Evolutionary conservation across 139 green algal genomes (phyloP).

Genomic region (Raphidocelis subcapitata): DNA sequence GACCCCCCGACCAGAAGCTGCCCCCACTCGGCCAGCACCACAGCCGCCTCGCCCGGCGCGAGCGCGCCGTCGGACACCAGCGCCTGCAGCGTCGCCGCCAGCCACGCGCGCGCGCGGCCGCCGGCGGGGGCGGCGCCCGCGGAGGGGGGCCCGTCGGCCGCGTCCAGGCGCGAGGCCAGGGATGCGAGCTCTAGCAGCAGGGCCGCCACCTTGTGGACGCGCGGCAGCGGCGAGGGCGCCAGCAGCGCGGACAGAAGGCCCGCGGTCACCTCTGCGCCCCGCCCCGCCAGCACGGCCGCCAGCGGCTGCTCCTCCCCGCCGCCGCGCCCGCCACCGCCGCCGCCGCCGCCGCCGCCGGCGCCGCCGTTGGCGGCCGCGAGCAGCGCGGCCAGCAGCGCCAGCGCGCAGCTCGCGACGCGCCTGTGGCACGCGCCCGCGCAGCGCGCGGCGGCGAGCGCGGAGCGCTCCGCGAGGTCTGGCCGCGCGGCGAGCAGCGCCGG

Average conservation of each 20-base stretch:
- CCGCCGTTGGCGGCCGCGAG: neutral
- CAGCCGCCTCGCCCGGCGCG: neutral
- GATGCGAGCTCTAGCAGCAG: conserved; percentile 19
- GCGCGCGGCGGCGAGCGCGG: conserved; percentile 8
- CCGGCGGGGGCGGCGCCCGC: neutral
- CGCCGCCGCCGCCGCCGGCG: no score
- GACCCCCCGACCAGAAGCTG: conserved; percentile 3
- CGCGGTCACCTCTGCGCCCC: neutral
- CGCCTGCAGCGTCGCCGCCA: neutral
- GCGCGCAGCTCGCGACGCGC: conserved; percentile 8
- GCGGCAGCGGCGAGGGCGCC: conserved; percentile 30
- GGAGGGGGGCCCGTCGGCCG: neutral
- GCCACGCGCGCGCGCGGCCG: neutral
- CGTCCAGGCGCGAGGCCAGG: neutral
- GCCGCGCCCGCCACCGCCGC: no score
- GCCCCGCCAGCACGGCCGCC: conserved; percentile 1
- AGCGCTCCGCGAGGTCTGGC: neutral
- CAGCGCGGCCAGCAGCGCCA: conserved; percentile 20
- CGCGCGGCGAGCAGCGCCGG: neutral
- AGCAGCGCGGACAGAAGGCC: conserved; percentile 27
- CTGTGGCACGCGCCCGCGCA: conserved; percentile 26
- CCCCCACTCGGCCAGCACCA: neutral
- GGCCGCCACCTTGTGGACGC: conserved; percentile 13
- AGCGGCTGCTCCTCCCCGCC: conserved; percentile 10
- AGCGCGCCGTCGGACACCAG: neutral